Evolutionary conservation across 106 monocot genomes (phyloP).

Genomic region (Apostasia ramifera): DNA sequence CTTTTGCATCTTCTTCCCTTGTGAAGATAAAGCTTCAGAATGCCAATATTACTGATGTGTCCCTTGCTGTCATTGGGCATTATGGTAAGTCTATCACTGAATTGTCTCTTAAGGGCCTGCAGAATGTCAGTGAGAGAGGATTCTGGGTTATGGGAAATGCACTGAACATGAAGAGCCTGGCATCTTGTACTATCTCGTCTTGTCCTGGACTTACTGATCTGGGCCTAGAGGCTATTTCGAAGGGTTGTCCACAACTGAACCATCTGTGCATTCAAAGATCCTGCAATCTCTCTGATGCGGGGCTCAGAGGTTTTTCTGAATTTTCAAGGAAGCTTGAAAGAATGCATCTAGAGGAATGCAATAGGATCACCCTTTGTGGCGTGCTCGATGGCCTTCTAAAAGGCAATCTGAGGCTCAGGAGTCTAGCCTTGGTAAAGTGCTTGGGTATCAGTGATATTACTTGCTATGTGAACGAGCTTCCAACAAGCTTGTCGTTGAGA

Average conservation of each 20-base stretch:
- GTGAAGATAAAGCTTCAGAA: slow-evolving; percentile 51
- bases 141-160: slow-evolving; percentile 94
- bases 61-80: slow-evolving; percentile 67
- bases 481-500: slow-evolving; percentile 37
- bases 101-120: slow-evolving; percentile 32
- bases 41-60: slow-evolving; percentile 48
- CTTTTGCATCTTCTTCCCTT: slow-evolving; percentile 41
- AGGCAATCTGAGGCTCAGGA: slow-evolving; percentile 31
- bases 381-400: slow-evolving; percentile 33
- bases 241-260: slow-evolving; percentile 63
- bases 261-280: slow-evolving; percentile 35
- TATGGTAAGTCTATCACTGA: slow-evolving; percentile 59
- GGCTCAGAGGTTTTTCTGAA: slow-evolving; percentile 34
- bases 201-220: slow-evolving; percentile 68
- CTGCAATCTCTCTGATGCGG: slow-evolving; percentile 47
- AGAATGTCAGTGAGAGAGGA: slow-evolving; percentile 56
- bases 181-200: slow-evolving; percentile 26
- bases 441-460: slow-evolving; percentile 61
- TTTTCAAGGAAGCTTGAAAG: slow-evolving; percentile 38
- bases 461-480: slow-evolving; percentile 8
- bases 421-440: slow-evolving; percentile 57
- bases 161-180: slow-evolving; percentile 52
- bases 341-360: slow-evolving; percentile 69
- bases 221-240: slow-evolving; percentile 51
- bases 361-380: slow-evolving; percentile 48